A percentile compares a stretch with the other conserved stretches of the same genome.
phyloP scores from a whole-genome alignment of 306 rosid species.

The Castanospermum australe region DNA sequence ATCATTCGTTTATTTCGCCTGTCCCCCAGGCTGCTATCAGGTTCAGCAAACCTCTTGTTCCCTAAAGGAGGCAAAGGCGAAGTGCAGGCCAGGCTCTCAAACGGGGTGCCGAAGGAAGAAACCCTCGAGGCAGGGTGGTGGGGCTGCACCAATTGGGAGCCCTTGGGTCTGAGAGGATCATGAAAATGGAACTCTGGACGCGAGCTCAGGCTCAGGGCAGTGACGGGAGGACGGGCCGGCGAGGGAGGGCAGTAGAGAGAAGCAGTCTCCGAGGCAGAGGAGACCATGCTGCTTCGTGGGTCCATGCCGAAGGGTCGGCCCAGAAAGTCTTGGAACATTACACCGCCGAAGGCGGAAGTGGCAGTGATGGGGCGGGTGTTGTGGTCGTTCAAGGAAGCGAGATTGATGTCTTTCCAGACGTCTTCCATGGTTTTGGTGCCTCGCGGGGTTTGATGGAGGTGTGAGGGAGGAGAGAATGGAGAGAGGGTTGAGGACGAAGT shows the following conservation, averaged over 20 bases:
- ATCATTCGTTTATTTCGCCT: constrained; percentile 78
- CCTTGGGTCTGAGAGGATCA: neutral
- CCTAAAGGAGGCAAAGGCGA: constrained; percentile 36
- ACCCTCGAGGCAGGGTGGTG: constrained; percentile 7
- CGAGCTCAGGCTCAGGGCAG: constrained; percentile 51
- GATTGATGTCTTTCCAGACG: constrained; percentile 72
- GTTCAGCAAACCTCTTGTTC: constrained; percentile 37
- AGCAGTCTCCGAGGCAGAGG: neutral
- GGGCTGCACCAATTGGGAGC: neutral
- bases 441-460: neutral
- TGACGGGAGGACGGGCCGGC: constrained; percentile 21
- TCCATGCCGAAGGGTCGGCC: constrained; percentile 44
- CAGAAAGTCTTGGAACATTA: constrained; percentile 67
- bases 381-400: constrained; percentile 39
- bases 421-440: constrained; percentile 58
- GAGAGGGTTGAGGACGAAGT: constrained; percentile 5
- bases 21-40: constrained; percentile 18
- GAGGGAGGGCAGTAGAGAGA: constrained; percentile 22
- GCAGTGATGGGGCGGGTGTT: neutral
- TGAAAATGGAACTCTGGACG: constrained; percentile 34
- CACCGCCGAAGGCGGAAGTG: constrained; percentile 5
- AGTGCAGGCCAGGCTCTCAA: constrained; percentile 26
- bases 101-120: constrained; percentile 7
- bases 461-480: neutral
- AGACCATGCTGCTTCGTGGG: constrained; percentile 26